Evolutionary conservation across 176 grass and related monocot species (phyloP).

Genomic region (Juncus effusus): DNA sequence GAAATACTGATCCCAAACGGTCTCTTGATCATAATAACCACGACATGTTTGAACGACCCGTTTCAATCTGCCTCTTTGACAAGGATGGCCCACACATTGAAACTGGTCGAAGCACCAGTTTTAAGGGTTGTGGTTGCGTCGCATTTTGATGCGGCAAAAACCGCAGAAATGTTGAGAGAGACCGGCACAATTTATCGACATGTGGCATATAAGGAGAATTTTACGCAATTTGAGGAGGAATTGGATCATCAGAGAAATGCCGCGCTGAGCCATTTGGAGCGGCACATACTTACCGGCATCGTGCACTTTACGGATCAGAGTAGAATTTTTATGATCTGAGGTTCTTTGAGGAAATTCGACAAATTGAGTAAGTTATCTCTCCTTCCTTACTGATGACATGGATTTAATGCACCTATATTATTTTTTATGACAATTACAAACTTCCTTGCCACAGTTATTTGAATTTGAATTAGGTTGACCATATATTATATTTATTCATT

Average conservation of each 20-base stretch:
- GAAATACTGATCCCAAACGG: not conserved
- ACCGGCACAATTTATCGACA: slow-evolving; percentile 47
- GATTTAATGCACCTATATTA: no score
- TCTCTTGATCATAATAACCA: slow-evolving; percentile 42
- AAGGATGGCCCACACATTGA: slow-evolving; percentile 38
- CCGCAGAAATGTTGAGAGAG: slow-evolving; percentile 33
- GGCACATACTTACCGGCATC: slow-evolving; percentile 33
- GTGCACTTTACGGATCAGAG: slow-evolving; percentile 35
- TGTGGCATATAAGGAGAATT: slow-evolving; percentile 39
- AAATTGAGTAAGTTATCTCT: slow-evolving; percentile 32
- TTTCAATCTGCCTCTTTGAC: slow-evolving; percentile 25
- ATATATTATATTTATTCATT: no score
- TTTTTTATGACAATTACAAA: no score
- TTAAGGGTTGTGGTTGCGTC: slow-evolving; percentile 46
- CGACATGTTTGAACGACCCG: slow-evolving; percentile 20
- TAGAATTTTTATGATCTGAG: slow-evolving; percentile 34
- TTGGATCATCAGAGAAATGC: slow-evolving; percentile 37
- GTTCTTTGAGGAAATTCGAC: slow-evolving; percentile 38
- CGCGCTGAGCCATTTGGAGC: slow-evolving; percentile 38
- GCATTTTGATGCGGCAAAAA: slow-evolving; percentile 1
- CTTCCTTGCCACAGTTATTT: no score
- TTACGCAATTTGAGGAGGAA: slow-evolving; percentile 34
- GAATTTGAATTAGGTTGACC: no score
- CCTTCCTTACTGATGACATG: not conserved
- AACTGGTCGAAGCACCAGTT: slow-evolving; percentile 33